A percentile compares a stretch with the other conserved stretches of the same genome.
Conservation (phyloP, 2,329 filamentous ascomycete genomes). For the Blastomyces emzantsi region DNA sequence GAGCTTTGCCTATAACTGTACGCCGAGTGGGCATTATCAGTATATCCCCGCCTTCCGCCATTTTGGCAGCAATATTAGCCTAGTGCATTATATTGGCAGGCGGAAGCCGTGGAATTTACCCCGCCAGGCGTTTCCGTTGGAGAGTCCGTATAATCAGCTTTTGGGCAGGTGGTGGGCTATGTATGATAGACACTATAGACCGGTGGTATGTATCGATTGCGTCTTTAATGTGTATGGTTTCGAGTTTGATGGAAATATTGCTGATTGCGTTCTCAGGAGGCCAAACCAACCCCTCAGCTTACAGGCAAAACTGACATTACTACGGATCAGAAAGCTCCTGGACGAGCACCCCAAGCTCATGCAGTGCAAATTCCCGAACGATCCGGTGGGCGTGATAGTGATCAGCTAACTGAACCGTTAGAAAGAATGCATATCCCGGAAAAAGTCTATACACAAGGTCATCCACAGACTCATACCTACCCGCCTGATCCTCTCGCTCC, state of each 20-base stretch:
- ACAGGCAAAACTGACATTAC: neutral
- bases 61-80: slow-evolving; percentile 79
- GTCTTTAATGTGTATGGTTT: neutral
- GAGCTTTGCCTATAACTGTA: slow-evolving; percentile 95
- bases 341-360: neutral
- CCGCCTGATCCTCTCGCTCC: neutral
- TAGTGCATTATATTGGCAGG: slow-evolving; percentile 89
- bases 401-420: neutral
- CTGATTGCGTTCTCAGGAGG: neutral
- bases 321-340: neutral
- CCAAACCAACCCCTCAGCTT: neutral
- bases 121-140: slow-evolving; percentile 28
- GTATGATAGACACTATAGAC: slow-evolving; percentile 75
- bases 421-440: neutral
- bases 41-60: slow-evolving; percentile 92
- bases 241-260: neutral
- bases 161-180: slow-evolving; percentile 87
- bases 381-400: neutral
- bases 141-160: slow-evolving; percentile 65
- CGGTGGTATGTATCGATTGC: slow-evolving; percentile 21
- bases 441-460: neutral
- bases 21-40: slow-evolving; percentile 92
- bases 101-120: slow-evolving; percentile 78
- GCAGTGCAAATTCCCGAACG: neutral
- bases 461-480: neutral